phyloP scores from a whole-genome alignment of 2,329 filamentous ascomycete species.

The Cercospora sp. region DNA sequence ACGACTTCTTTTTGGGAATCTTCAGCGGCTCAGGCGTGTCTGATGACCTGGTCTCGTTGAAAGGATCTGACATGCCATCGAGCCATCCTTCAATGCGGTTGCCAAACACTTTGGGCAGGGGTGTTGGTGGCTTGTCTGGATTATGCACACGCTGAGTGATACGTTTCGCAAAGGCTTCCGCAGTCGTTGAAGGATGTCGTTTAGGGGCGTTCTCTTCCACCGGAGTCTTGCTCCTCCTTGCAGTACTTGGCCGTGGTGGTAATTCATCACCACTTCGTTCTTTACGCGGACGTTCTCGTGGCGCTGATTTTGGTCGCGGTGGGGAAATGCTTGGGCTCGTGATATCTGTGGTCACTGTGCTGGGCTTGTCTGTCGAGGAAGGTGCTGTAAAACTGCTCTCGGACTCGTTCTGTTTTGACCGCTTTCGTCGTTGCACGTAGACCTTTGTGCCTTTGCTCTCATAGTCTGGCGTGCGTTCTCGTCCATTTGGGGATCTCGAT shows the following conservation, averaged over 20 bases:
- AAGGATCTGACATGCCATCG: constrained; percentile 42
- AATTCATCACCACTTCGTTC: constrained; percentile 21
- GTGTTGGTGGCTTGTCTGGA: constrained; percentile 21
- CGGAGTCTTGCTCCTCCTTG: constrained; percentile 21
- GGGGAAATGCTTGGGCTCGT: constrained; percentile 34
- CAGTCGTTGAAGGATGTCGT: constrained; percentile 26
- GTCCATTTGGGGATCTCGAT: constrained; percentile 27
- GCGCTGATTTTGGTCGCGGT: constrained; percentile 25
- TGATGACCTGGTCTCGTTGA: constrained; percentile 42
- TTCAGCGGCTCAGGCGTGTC: constrained; percentile 36
- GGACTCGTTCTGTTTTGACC: constrained; percentile 28
- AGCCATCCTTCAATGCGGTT: constrained; percentile 65
- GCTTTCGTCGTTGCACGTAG: constrained; percentile 37
- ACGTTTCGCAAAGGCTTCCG: constrained; percentile 27
- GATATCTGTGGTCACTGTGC: constrained; percentile 34
- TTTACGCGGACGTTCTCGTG: constrained; percentile 21
- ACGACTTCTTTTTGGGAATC: constrained; percentile 29
- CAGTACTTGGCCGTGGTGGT: constrained; percentile 12
- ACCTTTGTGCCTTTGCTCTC: constrained; percentile 38
- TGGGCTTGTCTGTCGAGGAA: constrained; percentile 35
- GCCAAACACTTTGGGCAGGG: constrained; percentile 47
- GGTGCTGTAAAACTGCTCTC: constrained; percentile 35
- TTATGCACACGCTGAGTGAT: constrained; percentile 29
- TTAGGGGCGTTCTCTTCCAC: constrained; percentile 13
- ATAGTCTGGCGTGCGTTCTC: constrained; percentile 34